Evolutionary conservation across 495 filamentous ascomycete genomes (phyloP), one percentile per base, ranked within the genome.

Genomic region (Neurospora tetrasperma): DNA sequence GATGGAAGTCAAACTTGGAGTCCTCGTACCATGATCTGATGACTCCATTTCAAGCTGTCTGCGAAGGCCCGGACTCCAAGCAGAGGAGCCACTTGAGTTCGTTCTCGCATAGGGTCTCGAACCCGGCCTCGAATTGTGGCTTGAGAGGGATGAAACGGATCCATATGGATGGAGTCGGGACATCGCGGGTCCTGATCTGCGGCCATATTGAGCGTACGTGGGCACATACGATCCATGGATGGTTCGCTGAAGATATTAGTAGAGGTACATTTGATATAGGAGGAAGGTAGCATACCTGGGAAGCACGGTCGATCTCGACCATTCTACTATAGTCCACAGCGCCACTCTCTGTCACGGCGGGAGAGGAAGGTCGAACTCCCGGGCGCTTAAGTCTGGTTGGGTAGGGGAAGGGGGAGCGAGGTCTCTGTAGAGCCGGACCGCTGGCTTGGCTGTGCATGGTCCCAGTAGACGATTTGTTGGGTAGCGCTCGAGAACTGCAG

Each of bases 381-480:
- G 89, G 89, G 23, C 89, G 87, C 78, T 87, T 89, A 31, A 90
- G 82, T 40, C 89, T 85, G n/a, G 88, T 86, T 9, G 89, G 89
- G 75, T 91, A 91, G 11, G 85, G 84, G 77, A 89, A 90, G 1
- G 89, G 90, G 27, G 88, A 90, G 35, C 87, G 84, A 44, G 89
- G 89, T 12, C 89, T 83, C 73, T 86, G 85, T 48, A 85, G 77
- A 71, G 76, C 74, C 8, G 75, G 76, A 42, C 76, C 76, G 59
- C 79, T 81, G 2, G 76, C 74, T 23, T 84, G 80, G 73, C 79
- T 83, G 69, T 87, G 82, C 48, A 89, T 75, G 48, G 86, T 89
- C 6, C 83, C 82, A 62, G 82, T 84, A n/a, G 88, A 87, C 69
- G 82, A 86, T 75, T 87, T 82, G 74, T 84, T 83, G 6, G 86